Conservation (phyloP, 139 green algal genomes). For the Yamagishiella unicocca region DNA sequence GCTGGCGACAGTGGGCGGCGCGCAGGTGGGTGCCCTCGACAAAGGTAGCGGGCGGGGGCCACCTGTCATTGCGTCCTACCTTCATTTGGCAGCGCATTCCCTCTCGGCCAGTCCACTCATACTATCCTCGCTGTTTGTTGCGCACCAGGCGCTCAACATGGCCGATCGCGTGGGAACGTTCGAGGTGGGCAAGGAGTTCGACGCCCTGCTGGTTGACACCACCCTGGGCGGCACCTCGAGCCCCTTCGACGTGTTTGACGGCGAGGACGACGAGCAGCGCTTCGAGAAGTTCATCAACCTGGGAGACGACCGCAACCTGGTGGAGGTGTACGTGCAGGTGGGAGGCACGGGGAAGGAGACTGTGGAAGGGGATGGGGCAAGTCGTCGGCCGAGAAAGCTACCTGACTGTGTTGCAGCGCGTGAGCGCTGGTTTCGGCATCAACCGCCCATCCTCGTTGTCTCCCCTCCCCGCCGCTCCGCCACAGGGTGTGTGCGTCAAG, state of each 20-base stretch:
- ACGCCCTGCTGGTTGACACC: slow-evolving; percentile 74
- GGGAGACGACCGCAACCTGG: slow-evolving; percentile 80
- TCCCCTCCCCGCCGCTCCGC: too few relatives aligned
- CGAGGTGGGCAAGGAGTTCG: slow-evolving; percentile 75
- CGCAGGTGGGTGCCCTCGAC: slow-evolving; percentile 44
- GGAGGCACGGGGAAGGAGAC: neutral
- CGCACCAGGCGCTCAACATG: slow-evolving; percentile 40
- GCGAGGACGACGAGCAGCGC: slow-evolving; percentile 41
- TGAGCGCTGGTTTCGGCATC: too few relatives aligned
- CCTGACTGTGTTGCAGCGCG: too few relatives aligned
- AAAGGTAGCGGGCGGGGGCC: neutral
- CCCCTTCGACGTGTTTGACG: slow-evolving; percentile 69
- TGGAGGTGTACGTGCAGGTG: slow-evolving; percentile 69
- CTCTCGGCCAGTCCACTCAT: too few relatives aligned
- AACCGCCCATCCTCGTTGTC: too few relatives aligned
- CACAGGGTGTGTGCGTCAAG: slow-evolving; percentile 43
- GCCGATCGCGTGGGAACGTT: slow-evolving; percentile 64
- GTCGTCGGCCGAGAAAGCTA: too few relatives aligned
- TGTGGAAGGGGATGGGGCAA: neutral
- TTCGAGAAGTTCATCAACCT: slow-evolving; percentile 79
- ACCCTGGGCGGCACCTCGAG: slow-evolving; percentile 21
- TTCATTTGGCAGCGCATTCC: neutral
- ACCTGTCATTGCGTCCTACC: neutral
- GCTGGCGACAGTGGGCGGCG: slow-evolving; percentile 77
- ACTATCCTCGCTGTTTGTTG: neutral